Evolutionary conservation across 768 basidiomycete genomes (phyloP), one percentile per base, ranked within the genome.

Genomic region (Lactarius trivialis): DNA sequence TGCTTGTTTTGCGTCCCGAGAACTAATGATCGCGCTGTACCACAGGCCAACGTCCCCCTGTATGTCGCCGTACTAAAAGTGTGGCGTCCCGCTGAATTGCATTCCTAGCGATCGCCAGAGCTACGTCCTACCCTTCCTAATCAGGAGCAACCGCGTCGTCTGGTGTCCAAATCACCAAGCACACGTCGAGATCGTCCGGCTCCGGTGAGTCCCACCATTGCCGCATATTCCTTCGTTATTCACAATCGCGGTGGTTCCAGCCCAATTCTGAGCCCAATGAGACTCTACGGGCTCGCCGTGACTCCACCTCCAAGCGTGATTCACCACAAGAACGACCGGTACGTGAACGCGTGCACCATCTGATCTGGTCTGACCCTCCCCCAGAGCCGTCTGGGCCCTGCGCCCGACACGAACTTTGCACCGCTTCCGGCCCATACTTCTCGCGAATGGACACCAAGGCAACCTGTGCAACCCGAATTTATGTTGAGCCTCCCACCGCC

Each of bases 361-460:
- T 3, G 15, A 34, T 34, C 12, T 11, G 12, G 19, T 63, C 21
- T 51, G 19, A 63, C 32, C 28, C 7, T 26, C 14, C 1, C 7
- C 19, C 41, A 63, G 62, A 50, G 14, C 26, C 62, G 58, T 26
- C 26, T 39, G 15, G 58, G 45, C 45, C 62, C 62, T 19, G 28
- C 43, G 0, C 30, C 48, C 21, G 48, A 59, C 3, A 12, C 30
- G 12, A 54, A 55, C 17, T 14, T 59, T 33, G 21, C 45, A 28
- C 30, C 53, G 11, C 33, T 28, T 32, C 15, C 34, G n/a, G 26
- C 7, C 3, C 12, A 49, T 9, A 36, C 33, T 7, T 2, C 53
- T 15, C 56, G 61, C n/a, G 51, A 62, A 26, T 52, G 61, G 61
- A 52, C 52, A n/a, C 58, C 62, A 14, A 63, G 30, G 56, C 61